A percentile compares a stretch with the other conserved stretches of the same genome.
Conservation (phyloP, 2,329 filamentous ascomycete species). For the Tricladium varicosporioides region DNA sequence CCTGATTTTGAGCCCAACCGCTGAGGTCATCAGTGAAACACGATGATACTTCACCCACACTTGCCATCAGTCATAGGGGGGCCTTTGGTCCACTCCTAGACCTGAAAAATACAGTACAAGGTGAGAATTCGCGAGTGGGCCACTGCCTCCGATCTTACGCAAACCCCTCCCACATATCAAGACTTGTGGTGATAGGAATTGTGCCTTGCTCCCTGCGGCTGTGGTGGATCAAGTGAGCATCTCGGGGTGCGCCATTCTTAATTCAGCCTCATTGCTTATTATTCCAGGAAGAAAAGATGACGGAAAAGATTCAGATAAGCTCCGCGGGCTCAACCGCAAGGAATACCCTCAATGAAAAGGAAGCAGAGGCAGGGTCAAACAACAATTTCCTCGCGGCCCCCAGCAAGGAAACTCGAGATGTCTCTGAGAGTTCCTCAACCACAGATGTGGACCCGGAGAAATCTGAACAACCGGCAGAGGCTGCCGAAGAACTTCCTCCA, state of each 20-base stretch:
- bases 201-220: too few species aligned
- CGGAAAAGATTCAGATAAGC: too few species aligned
- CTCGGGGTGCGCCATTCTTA: too few species aligned
- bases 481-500: conserved; percentile 17
- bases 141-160: neutral
- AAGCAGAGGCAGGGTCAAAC: too few species aligned
- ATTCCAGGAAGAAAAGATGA: too few species aligned
- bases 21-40: neutral
- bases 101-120: neutral
- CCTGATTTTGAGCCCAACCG: neutral
- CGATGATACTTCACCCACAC: neutral
- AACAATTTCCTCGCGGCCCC: too few species aligned
- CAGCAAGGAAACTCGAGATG: conserved; percentile 2
- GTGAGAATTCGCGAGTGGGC: neutral
- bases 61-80: neutral
- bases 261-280: too few species aligned
- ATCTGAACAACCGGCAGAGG: conserved; percentile 17
- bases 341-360: too few species aligned
- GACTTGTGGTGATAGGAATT: too few species aligned
- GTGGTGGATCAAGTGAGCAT: too few species aligned
- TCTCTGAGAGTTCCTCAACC: conserved; percentile 23
- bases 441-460: conserved; percentile 20
- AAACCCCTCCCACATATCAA: neutral
- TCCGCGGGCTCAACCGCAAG: too few species aligned
- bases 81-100: neutral